phyloP scores from a whole-genome alignment of 202 grass and related monocot species.

The Panicum virgatum region DNA sequence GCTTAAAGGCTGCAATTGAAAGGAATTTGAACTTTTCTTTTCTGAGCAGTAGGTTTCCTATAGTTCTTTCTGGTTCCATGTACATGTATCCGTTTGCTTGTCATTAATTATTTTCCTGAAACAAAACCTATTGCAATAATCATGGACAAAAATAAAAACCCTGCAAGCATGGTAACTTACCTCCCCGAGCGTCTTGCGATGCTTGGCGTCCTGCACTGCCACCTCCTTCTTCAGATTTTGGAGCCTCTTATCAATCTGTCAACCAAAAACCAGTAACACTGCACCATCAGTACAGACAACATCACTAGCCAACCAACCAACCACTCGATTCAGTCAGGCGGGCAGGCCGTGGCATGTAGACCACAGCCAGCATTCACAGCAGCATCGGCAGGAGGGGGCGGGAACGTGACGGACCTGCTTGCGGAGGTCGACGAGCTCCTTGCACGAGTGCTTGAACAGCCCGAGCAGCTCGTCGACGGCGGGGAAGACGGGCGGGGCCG shows the following conservation, averaged over 20 bases:
- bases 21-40: not conserved
- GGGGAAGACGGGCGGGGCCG: slow-evolving; percentile 71
- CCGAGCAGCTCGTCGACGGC: slow-evolving; percentile 83
- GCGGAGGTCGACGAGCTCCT: slow-evolving; percentile 93
- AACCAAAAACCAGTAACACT: slow-evolving; percentile 13
- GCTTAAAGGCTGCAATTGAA: not conserved
- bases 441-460: slow-evolving; percentile 97
- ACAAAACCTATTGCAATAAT: not conserved
- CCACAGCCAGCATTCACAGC: not conserved
- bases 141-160: not conserved
- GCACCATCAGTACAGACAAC: slow-evolving; percentile 6
- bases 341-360: not conserved
- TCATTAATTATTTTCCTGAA: not conserved
- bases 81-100: not conserved
- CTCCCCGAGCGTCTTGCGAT: slow-evolving; percentile 89
- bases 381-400: not conserved
- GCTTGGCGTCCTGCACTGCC: slow-evolving; percentile 80
- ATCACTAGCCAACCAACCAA: not conserved
- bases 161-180: slow-evolving; percentile 46
- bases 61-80: not conserved
- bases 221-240: slow-evolving; percentile 97
- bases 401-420: slow-evolving; percentile 50
- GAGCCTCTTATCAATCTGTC: slow-evolving; percentile 90
- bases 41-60: not conserved
- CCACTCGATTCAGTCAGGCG: not conserved